Percentiles rank a stretch among this genome's conserved stretches.
phyloP scores from a whole-genome alignment of 495 filamentous ascomycete genomes.

The Bacidia rubella region DNA sequence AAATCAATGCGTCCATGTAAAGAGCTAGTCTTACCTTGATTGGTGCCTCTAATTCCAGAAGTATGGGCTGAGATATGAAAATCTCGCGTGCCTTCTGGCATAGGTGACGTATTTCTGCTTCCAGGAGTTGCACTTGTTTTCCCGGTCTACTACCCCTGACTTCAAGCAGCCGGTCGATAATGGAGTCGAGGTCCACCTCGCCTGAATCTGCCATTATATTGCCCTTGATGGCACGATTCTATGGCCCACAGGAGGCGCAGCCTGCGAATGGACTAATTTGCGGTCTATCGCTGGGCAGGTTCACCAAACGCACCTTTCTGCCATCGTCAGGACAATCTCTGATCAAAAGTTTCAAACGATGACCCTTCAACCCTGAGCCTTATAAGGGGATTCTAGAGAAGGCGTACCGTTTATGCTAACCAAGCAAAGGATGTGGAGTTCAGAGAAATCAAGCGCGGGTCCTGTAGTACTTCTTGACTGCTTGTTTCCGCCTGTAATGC shows the following conservation, averaged over 20 bases:
- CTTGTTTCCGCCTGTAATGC: too few species aligned
- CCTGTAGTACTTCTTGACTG: too few species aligned
- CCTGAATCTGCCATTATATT: conserved; percentile 83
- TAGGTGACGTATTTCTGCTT: conserved; percentile 92
- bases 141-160: conserved; percentile 95
- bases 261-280: too few species aligned
- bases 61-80: conserved; percentile 97
- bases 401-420: too few species aligned
- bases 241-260: neutral
- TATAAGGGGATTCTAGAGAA: too few species aligned
- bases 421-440: too few species aligned
- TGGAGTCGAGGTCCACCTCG: conserved; percentile 97
- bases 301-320: too few species aligned
- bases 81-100: conserved; percentile 99
- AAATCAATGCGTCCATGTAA: neutral
- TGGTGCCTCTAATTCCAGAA: conserved; percentile 92
- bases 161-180: conserved; percentile 95
- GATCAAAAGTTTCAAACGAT: too few species aligned
- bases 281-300: too few species aligned
- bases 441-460: too few species aligned
- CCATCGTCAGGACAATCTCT: too few species aligned
- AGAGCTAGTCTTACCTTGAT: conserved; percentile 73
- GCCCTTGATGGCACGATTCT: conserved; percentile 12
- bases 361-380: too few species aligned
- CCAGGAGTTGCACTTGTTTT: conserved; percentile 94